Conservation (phyloP, 805 yeast genomes). For the Suhomyces pyralidae region DNA sequence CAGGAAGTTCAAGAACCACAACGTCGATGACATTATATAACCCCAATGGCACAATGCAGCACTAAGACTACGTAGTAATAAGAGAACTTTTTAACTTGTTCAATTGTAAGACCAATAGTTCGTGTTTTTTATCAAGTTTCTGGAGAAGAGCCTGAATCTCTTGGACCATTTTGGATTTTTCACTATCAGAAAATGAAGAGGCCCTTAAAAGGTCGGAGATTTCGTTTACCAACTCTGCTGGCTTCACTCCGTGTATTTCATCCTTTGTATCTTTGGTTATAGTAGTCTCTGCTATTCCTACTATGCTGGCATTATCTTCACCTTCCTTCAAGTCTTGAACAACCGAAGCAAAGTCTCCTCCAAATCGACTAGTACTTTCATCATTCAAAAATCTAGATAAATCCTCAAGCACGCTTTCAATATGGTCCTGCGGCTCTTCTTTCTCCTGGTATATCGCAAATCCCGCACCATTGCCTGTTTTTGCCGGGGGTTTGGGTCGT, state of each 20-base stretch:
- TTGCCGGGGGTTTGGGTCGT: conserved; percentile 1
- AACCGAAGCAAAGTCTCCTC: conserved; percentile 20
- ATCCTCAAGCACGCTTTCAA: conserved; percentile 21
- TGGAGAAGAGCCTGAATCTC: conserved; percentile 12
- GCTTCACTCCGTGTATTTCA: neutral
- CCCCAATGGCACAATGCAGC: too few relatives aligned
- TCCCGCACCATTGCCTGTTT: neutral
- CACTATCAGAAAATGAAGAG: neutral
- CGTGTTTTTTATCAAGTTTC: conserved; percentile 16
- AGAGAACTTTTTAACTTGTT: conserved; percentile 6
- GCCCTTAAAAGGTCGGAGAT: conserved; percentile 9
- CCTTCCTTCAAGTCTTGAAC: conserved; percentile 6
- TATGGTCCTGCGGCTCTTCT: neutral
- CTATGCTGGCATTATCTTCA: conserved; percentile 13
- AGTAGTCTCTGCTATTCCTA: conserved; percentile 6
- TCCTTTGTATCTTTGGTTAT: too few relatives aligned
- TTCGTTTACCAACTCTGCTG: conserved; percentile 11
- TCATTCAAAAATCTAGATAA: conserved; percentile 20
- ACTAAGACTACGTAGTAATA: too few relatives aligned
- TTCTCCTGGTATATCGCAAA: conserved; percentile 2
- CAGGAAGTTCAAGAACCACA: conserved; percentile 78
- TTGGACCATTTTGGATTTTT: conserved; percentile 3
- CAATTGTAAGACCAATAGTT: conserved; percentile 22
- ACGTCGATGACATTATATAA: conserved; percentile 54
- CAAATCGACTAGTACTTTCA: conserved; percentile 15